Percentiles rank a stretch among this genome's conserved stretches.
phyloP scores from a whole-genome alignment of 2,329 filamentous ascomycete species.

The Aspergillus puulaauensis region DNA sequence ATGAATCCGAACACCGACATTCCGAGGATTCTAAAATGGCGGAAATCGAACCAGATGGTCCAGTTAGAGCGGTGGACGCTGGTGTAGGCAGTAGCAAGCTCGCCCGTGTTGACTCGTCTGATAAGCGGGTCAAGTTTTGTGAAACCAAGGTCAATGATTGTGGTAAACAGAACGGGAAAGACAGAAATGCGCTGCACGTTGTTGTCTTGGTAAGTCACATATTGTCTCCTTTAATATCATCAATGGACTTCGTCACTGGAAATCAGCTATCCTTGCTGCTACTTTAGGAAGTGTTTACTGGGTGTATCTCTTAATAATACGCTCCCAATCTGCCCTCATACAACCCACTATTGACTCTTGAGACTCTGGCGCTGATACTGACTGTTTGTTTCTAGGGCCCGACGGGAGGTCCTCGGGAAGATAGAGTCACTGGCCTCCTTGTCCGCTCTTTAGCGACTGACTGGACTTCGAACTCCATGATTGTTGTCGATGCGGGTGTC shows the following conservation, averaged over 20 bases:
- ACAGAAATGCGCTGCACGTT: slow-evolving; percentile 56
- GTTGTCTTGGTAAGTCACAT: slow-evolving; percentile 68
- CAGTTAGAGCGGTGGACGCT: too few relatives aligned
- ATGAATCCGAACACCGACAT: too few relatives aligned
- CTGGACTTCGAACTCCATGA: slow-evolving; percentile 78
- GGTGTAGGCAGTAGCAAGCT: too few relatives aligned
- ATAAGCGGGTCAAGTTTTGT: not conserved
- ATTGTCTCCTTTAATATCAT: slow-evolving; percentile 6
- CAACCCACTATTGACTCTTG: slow-evolving; percentile 10
- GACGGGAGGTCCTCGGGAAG: slow-evolving; percentile 85
- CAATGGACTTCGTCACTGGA: slow-evolving; percentile 6
- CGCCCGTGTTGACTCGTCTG: not conserved
- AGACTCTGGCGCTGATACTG: slow-evolving; percentile 25
- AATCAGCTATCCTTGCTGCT: not conserved
- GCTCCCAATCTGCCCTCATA: not conserved
- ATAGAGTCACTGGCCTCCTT: slow-evolving; percentile 84
- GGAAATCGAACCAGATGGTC: too few relatives aligned
- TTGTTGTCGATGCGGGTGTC: slow-evolving; percentile 92
- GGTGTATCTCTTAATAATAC: not conserved
- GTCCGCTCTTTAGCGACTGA: slow-evolving; percentile 76
- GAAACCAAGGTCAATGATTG: not conserved
- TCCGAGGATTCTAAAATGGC: not conserved
- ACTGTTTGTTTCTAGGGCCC: slow-evolving; percentile 62
- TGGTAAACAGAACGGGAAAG: not conserved
- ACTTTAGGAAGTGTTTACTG: not conserved